Conservation (phyloP, 371 early-diverging fungal species). For the Cokeromyces recurvatus region DNA sequence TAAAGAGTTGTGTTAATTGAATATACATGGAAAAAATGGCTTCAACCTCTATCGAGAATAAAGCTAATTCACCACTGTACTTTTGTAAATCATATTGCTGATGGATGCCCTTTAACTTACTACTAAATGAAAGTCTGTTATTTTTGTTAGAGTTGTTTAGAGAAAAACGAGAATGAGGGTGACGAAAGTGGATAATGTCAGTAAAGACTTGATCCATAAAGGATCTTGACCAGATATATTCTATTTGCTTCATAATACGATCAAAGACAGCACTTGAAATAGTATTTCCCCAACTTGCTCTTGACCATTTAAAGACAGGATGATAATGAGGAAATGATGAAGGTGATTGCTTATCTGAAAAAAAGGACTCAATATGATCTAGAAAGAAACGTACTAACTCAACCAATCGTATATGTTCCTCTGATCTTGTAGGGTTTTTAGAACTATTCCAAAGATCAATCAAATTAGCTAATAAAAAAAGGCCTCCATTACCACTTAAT, state of each 20-base stretch:
- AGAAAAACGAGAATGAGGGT: conserved; percentile 1
- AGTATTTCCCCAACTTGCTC: conserved; percentile 31
- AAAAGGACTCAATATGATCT: conserved; percentile 31
- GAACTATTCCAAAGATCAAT: conserved; percentile 29
- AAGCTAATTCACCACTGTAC: conserved; percentile 13
- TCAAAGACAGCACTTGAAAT: conserved; percentile 40
- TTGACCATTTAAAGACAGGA: conserved; percentile 65
- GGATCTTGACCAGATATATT: conserved; percentile 53
- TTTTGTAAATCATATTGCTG: no score
- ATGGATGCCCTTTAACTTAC: no score
- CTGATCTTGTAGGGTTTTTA: not conserved
- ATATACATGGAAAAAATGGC: conserved; percentile 51
- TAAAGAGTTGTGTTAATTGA: conserved; percentile 37
- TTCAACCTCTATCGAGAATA: conserved; percentile 50
- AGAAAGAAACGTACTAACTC: conserved; percentile 29
- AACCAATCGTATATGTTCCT: conserved; percentile 14
- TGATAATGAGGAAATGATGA: conserved; percentile 47
- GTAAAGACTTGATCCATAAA: conserved; percentile 47
- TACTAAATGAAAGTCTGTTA: not conserved
- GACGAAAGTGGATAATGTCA: conserved; percentile 30
- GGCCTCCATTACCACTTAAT: conserved; percentile 44
- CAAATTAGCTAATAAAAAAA: conserved; percentile 58
- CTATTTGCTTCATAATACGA: conserved; percentile 44
- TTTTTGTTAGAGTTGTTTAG: conserved; percentile 3
- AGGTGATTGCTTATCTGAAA: conserved; percentile 42